Percentiles rank a stretch among this genome's conserved stretches.
Evolutionary conservation across 306 rosid species (phyloP).

Genomic region (Rosa rugosa): DNA sequence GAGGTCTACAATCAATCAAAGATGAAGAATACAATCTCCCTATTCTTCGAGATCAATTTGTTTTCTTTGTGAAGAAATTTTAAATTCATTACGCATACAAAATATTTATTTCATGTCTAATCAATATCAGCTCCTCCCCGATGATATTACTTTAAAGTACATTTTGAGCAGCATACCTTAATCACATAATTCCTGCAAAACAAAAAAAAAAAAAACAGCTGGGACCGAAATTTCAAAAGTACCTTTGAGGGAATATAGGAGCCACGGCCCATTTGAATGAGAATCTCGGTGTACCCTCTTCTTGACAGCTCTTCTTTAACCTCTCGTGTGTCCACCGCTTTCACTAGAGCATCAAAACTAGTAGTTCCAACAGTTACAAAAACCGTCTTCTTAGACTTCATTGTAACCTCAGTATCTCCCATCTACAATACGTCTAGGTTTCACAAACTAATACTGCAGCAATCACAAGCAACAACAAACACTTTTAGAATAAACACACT

Average conservation of each 20-base stretch:
- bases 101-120: too few species aligned
- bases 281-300: conserved; percentile 73
- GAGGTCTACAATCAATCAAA: background rate
- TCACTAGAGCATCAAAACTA: conserved; percentile 73
- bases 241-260: conserved; percentile 71
- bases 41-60: background rate
- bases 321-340: conserved; percentile 43
- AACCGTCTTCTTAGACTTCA: conserved; percentile 40
- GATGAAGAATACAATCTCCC: background rate
- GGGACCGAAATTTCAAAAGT: background rate
- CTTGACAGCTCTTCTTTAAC: conserved; percentile 50
- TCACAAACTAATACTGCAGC: background rate
- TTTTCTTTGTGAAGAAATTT: background rate
- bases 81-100: background rate
- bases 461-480: background rate
- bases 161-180: background rate
- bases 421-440: conserved; percentile 14
- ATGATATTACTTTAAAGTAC: background rate
- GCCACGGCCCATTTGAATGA: conserved; percentile 85
- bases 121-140: background rate
- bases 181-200: background rate
- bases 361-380: conserved; percentile 90
- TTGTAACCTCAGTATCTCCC: conserved; percentile 37
- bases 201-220: too few species aligned
- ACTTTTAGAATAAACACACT: background rate